These are phyloP conservation scores for Polychaeton citri DNA, from an alignment of 2,329 filamentous ascomycete species.

Conservation along the genomic window DNA sequence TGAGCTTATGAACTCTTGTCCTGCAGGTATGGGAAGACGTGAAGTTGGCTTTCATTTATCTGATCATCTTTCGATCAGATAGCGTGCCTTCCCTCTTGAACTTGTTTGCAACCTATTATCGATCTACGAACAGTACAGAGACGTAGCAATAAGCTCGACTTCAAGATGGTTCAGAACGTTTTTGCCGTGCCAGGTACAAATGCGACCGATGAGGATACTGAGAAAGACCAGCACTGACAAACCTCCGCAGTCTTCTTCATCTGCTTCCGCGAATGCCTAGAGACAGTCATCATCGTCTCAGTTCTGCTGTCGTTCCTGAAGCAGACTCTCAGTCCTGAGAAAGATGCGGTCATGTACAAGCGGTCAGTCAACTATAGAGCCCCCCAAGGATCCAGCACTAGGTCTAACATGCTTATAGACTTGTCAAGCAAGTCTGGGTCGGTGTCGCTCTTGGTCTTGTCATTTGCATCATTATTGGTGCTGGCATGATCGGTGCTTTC, in stretches of 20 bases:
- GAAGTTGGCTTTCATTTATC: slow-evolving; percentile 5
- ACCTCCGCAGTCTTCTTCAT: slow-evolving; percentile 61
- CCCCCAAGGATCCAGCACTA: slow-evolving; percentile 1
- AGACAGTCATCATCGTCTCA: slow-evolving; percentile 74
- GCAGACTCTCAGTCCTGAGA: slow-evolving; percentile 57
- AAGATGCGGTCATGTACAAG: slow-evolving; percentile 52
- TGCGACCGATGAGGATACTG: slow-evolving; percentile 1
- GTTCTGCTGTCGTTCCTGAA: slow-evolving; percentile 79
- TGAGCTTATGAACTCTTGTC: too few relatives aligned
- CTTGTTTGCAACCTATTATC: too few relatives aligned
- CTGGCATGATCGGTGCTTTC: slow-evolving; percentile 58
- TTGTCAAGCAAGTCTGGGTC: slow-evolving; percentile 47
- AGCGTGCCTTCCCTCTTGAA: background rate
- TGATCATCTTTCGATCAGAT: slow-evolving; percentile 3
- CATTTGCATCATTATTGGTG: slow-evolving; percentile 53
- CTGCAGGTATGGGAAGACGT: background rate
- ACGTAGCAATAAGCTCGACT: too few relatives aligned
- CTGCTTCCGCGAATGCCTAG: slow-evolving; percentile 72
- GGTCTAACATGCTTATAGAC: slow-evolving; percentile 3
- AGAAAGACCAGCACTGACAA: background rate
- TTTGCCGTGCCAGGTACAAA: slow-evolving; percentile 53
- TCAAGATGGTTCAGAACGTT: slow-evolving; percentile 31
- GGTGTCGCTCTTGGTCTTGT: slow-evolving; percentile 50
- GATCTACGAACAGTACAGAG: too few relatives aligned
- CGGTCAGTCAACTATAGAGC: slow-evolving; percentile 33